phyloP scores from a whole-genome alignment of 2,329 filamentous ascomycete species.

The Cladosporium colombiae region DNA sequence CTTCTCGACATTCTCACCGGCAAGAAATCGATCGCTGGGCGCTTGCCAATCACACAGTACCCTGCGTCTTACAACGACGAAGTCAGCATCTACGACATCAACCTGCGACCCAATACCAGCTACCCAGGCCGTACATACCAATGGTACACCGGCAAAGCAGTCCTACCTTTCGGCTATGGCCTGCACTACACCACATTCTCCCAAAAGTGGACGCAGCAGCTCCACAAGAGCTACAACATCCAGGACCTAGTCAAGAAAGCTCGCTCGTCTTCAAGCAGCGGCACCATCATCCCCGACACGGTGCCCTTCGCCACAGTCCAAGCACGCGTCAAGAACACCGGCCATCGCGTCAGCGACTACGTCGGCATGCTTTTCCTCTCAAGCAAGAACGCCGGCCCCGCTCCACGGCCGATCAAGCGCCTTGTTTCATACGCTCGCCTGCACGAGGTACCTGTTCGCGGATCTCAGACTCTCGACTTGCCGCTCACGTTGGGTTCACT shows the following conservation, averaged over 20 bases:
- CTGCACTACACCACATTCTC: constrained; percentile 48
- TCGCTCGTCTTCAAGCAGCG: not conserved
- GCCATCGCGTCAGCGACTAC: constrained; percentile 42
- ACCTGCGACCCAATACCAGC: constrained; percentile 39
- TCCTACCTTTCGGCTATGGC: constrained; percentile 47
- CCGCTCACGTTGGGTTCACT: constrained; percentile 43
- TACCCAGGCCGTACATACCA: constrained; percentile 47
- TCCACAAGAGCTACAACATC: constrained; percentile 38
- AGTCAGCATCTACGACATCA: constrained; percentile 29
- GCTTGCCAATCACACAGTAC: constrained; percentile 42
- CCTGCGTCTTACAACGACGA: constrained; percentile 41
- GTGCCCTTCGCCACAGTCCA: constrained; percentile 35
- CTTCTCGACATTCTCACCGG: constrained; percentile 47
- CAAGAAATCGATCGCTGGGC: constrained; percentile 43
- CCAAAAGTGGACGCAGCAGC: constrained; percentile 21
- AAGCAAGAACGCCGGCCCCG: constrained; percentile 42
- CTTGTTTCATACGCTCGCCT: constrained; percentile 36
- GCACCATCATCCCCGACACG: constrained; percentile 2
- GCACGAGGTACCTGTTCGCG: constrained; percentile 23
- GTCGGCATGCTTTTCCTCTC: constrained; percentile 44
- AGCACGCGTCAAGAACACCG: constrained; percentile 41
- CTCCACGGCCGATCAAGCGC: constrained; percentile 46
- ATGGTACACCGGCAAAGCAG: constrained; percentile 44
- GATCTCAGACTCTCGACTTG: constrained; percentile 33
- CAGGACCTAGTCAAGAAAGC: constrained; percentile 31